Evolutionary conservation across 164 flowering plant genomes (phyloP).

Genomic region (Stephania cephalantha): DNA sequence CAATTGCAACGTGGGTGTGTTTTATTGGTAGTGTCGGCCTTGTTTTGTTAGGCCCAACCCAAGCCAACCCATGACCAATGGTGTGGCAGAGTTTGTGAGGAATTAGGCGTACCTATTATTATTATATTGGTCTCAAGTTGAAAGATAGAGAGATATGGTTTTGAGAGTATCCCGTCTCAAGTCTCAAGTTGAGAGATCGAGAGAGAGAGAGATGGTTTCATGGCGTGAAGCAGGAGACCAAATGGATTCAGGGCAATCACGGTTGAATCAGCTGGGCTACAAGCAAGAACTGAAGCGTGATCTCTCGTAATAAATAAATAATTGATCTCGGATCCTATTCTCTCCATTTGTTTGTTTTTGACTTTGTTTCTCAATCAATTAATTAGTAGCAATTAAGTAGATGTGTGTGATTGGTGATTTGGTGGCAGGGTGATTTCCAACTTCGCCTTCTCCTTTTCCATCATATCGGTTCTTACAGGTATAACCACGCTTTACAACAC

Average conservation of each 20-base stretch:
- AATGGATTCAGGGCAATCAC: constrained; percentile 9
- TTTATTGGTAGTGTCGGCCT: too few relatives aligned
- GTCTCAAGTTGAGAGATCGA: too few relatives aligned
- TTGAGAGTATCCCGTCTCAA: too few relatives aligned
- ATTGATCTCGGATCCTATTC: not conserved
- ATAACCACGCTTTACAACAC: constrained; percentile 53
- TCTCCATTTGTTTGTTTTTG: not conserved
- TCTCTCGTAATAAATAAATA: constrained; percentile 33
- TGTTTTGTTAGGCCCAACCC: too few relatives aligned
- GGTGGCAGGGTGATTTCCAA: constrained; percentile 36
- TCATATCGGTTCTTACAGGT: constrained; percentile 62
- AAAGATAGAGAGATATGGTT: too few relatives aligned
- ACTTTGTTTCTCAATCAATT: not conserved
- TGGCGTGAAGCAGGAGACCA: not conserved
- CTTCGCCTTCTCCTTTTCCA: constrained; percentile 60
- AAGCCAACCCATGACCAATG: too few relatives aligned
- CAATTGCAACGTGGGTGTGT: too few relatives aligned
- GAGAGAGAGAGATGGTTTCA: not conserved
- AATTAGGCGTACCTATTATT: too few relatives aligned
- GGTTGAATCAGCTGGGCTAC: constrained; percentile 61
- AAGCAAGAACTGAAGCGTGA: constrained; percentile 50
- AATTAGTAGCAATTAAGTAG: not conserved
- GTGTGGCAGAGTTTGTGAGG: too few relatives aligned
- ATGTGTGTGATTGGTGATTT: too few relatives aligned
- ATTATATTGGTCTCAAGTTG: too few relatives aligned